phyloP scores from a whole-genome alignment of 176 grass and related monocot genomes.

The Stipa capillata region DNA sequence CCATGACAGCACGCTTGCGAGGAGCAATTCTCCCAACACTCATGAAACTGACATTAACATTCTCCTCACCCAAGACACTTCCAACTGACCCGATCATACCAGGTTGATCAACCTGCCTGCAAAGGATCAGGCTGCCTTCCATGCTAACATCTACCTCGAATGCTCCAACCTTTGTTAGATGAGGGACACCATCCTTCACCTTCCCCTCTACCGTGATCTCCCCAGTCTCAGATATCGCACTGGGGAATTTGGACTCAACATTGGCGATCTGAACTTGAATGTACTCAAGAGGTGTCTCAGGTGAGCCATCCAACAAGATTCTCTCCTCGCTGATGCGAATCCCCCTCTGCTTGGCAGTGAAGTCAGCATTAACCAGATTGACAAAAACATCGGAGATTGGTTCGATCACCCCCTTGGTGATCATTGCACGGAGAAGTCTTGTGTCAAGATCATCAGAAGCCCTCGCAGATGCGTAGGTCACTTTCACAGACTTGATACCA shows the following conservation, averaged over 20 bases:
- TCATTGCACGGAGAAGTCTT: slow-evolving; percentile 81
- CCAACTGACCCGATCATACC: slow-evolving; percentile 80
- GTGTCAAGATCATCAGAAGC: slow-evolving; percentile 85
- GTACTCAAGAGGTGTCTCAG: slow-evolving; percentile 64
- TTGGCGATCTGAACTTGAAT: slow-evolving; percentile 74
- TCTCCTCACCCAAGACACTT: slow-evolving; percentile 62
- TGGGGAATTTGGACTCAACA: slow-evolving; percentile 72
- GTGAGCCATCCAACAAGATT: slow-evolving; percentile 58
- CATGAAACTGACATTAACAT: slow-evolving; percentile 94
- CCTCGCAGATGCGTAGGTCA: slow-evolving; percentile 68
- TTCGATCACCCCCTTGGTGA: slow-evolving; percentile 86
- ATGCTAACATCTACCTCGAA: slow-evolving; percentile 79
- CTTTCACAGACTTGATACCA: slow-evolving; percentile 86
- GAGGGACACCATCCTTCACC: slow-evolving; percentile 72
- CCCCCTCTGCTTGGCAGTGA: slow-evolving; percentile 76
- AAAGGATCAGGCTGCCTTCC: slow-evolving; percentile 86
- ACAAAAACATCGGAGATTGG: slow-evolving; percentile 77
- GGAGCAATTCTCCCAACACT: slow-evolving; percentile 67
- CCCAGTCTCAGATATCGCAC: slow-evolving; percentile 46
- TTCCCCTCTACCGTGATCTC: slow-evolving; percentile 59
- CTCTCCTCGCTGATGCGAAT: slow-evolving; percentile 69
- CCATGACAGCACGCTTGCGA: slow-evolving; percentile 72
- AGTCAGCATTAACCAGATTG: slow-evolving; percentile 87
- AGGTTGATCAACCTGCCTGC: slow-evolving; percentile 78
- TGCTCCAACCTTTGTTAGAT: slow-evolving; percentile 68